Evolutionary conservation across 2,329 filamentous ascomycete species (phyloP), one percentile per base, ranked within the genome.

Genomic region (Aspergillus fischeri): DNA sequence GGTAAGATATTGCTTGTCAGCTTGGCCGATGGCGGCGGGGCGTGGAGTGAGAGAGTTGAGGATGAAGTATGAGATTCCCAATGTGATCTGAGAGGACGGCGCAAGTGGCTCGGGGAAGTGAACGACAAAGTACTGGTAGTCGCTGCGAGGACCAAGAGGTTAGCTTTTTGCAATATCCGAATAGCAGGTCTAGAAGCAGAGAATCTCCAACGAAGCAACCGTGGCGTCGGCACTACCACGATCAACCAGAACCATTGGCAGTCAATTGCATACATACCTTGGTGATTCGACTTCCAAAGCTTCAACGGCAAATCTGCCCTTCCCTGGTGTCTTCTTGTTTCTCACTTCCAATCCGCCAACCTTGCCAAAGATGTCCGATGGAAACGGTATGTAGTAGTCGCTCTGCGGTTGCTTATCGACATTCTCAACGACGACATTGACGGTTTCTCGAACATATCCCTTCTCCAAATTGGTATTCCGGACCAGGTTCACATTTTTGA

Each of bases 341-440:
- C 89, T 91, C 54, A 92, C 94, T 78, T 97, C 92, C 57, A 99
- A 78, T 42, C 89, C 91, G 63, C 93, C 94, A 61, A 97, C 79
- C 63, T 84, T 87, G 62, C 85, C 83, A 67, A 96, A 84, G 75
- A 91, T 81, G 61, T 87, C 83, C 58, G 87, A 80, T 56, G 90
- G 88, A 72, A 99, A 96, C 3, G 92, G 90, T 53, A 99, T 70
- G 75, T 88, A 97, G 82, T 99, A 99, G 75, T 96, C 89, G 73
- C 86, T 85, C 72, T 97, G 92, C 20, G 92, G 83, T 64, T 87
- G 80, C 60, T 83, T 82, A 69, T 88, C 90, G 64, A 90, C 81
- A 74, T 99, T 99, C 80, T 97, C 89, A 62, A 99, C 86, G 52
- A 96, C 82, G n/a, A 96, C 88, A 77, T 97, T 97, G 81, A 97